These are phyloP conservation scores for Hanseniaspora taiwanica DNA, from an alignment of 805 yeast species.

Conservation along the genomic window DNA sequence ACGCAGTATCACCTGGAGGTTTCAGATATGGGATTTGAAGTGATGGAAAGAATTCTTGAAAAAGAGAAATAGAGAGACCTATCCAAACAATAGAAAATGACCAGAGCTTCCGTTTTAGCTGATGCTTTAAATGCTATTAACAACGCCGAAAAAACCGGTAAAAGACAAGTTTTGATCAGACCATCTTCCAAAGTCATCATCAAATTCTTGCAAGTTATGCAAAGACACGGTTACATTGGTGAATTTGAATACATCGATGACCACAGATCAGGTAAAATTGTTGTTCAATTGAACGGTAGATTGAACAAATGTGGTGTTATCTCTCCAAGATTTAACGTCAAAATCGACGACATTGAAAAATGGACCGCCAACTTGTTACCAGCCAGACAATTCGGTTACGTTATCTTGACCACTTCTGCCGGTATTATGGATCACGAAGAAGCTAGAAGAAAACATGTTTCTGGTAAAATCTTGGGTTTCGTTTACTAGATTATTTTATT, in stretches of 20 bases:
- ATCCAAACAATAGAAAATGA: constrained; percentile 40
- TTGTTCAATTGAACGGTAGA: constrained; percentile 94
- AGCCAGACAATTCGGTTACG: constrained; percentile 98
- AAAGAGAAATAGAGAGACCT: background rate
- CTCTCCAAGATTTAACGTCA: constrained; percentile 97
- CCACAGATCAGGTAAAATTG: constrained; percentile 98
- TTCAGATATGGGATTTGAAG: no score
- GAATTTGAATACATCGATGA: constrained; percentile 97
- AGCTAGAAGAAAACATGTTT: constrained; percentile 99
- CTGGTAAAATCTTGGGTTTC: constrained; percentile 97
- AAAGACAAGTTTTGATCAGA: constrained; percentile 96
- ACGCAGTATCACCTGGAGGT: no score
- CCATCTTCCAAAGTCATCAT: constrained; percentile 97
- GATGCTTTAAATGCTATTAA: constrained; percentile 96
- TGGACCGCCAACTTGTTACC: constrained; percentile 98
- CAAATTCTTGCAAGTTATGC: constrained; percentile 94
- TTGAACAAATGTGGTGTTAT: constrained; percentile 98
- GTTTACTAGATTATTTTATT: constrained; percentile 48
- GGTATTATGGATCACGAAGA: constrained; percentile 99
- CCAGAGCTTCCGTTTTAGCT: constrained; percentile 96
- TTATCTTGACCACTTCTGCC: constrained; percentile 95
- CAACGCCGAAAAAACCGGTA: constrained; percentile 99
- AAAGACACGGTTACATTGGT: constrained; percentile 97
- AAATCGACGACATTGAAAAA: constrained; percentile 89
- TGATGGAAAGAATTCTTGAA: no score